Percentiles rank a stretch among this genome's conserved stretches.
Evolutionary conservation across 2,329 filamentous ascomycete genomes (phyloP).

Genomic region (Orbilia oligospora): DNA sequence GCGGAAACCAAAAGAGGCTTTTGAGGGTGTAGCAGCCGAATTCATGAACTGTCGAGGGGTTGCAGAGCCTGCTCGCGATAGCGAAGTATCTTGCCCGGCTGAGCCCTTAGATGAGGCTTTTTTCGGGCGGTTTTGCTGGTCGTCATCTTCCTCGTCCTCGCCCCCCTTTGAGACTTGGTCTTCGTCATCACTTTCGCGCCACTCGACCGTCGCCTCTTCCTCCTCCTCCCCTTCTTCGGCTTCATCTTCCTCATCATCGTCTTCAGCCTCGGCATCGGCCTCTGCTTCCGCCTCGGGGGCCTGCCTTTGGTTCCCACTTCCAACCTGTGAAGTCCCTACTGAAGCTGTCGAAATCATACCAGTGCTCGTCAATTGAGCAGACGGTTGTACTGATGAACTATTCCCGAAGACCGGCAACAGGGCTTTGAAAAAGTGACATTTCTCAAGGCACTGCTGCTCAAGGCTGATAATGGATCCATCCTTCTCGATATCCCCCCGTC

Average conservation of each 20-base stretch:
- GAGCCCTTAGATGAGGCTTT: neutral
- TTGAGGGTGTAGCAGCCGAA: neutral
- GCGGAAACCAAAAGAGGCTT: neutral
- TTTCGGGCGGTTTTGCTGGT: neutral
- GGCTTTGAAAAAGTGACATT: conserved; percentile 25
- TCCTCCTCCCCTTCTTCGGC: neutral
- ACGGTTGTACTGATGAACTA: conserved; percentile 15
- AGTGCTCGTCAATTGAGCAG: conserved; percentile 16
- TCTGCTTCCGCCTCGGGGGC: conserved; percentile 9
- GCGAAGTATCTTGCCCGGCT: neutral
- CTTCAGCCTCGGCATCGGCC: neutral
- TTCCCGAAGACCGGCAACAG: conserved; percentile 20
- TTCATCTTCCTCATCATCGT: neutral
- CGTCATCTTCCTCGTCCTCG: neutral
- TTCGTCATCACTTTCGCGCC: conserved; percentile 18
- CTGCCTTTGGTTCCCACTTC: neutral
- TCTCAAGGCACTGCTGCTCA: conserved; percentile 17
- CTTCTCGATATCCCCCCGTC: conserved; percentile 11
- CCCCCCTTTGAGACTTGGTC: conserved; percentile 3
- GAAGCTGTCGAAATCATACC: conserved; percentile 2
- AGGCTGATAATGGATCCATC: conserved; percentile 3
- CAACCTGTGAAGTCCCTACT: conserved; percentile 4
- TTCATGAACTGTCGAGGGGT: neutral
- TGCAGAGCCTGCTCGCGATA: neutral
- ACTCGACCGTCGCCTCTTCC: neutral